Evolutionary conservation across 495 filamentous ascomycete genomes (phyloP).

Genomic region (Cetradonia linearis): DNA sequence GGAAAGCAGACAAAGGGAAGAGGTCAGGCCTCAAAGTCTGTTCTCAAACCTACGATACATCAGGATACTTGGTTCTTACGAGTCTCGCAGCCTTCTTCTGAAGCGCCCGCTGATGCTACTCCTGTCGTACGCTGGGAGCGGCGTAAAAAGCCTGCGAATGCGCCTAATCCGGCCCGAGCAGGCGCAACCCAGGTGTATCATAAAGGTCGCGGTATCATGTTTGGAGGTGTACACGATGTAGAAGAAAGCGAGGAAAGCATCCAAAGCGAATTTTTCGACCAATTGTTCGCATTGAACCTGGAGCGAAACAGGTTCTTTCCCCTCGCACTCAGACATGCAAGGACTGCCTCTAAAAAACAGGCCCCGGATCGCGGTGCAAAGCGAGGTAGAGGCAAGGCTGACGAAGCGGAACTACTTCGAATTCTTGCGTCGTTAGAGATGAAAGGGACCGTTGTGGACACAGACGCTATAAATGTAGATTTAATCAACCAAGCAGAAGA

Average conservation of each 20-base stretch:
- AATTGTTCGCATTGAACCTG: constrained; percentile 79
- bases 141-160: constrained; percentile 82
- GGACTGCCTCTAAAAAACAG: constrained; percentile 48
- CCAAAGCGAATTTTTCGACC: constrained; percentile 91
- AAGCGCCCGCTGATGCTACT: constrained; percentile 44
- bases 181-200: constrained; percentile 88
- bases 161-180: constrained; percentile 71
- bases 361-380: constrained; percentile 45
- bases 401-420: constrained; percentile 79
- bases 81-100: constrained; percentile 59
- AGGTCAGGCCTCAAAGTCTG: constrained; percentile 47
- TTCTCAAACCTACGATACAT: constrained; percentile 77
- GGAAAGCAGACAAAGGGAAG: constrained; percentile 54
- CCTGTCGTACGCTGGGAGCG: constrained; percentile 81
- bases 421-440: constrained; percentile 74
- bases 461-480: constrained; percentile 48
- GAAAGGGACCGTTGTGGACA: constrained; percentile 48
- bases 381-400: constrained; percentile 63
- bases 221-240: constrained; percentile 91
- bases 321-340: constrained; percentile 61
- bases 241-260: constrained; percentile 92
- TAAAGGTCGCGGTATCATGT: constrained; percentile 82
- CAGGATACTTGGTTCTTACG: constrained; percentile 91
- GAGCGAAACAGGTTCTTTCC: constrained; percentile 92
- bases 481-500: constrained; percentile 34